Evolutionary conservation across 306 rosid genomes (phyloP), one percentile per base, ranked within the genome.

Genomic region (Cucurbita maxima): DNA sequence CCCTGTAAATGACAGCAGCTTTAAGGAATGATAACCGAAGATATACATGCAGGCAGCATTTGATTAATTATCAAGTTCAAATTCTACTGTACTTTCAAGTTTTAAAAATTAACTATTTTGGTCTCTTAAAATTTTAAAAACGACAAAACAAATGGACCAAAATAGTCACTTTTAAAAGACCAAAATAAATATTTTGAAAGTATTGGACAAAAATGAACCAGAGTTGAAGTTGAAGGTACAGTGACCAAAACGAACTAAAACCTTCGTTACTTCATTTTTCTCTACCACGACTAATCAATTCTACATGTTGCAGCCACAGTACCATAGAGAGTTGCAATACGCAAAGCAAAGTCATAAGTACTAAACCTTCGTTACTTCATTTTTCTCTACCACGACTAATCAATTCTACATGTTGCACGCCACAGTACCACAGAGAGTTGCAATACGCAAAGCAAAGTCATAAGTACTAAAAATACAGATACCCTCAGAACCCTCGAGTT

Each of bases 1-100:
- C 81, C 96, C 99, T 94, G 90, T 47, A 76, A 74, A 16, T 14
- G 12, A 61, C 14, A 7, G 10, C 69, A 50, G 22, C 63, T 80
- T 2, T 63, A 71, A 25, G 78, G 52, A 34, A 44, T 13, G 18
- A 19, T 7, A 10, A 57, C 58, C 25, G 25, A 25, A 57, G 52
- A 16, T 10, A 38, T 69, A 56, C 58, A 67, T 54, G 3, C 38
- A 22, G n/a, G 16, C 11, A 45, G 11, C 43, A 47, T 20, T 47
- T 11, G 5, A 47, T 18, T 54, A 55, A n/a, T 15, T 53, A 2
- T 16, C n/a, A 43, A 43, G 12, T 43, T 43, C 0, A 1, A 43
- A 43, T 43, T 8, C 12, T 43, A 8, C 12, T 43, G 44, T 43
- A 43, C 11, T 43, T 8, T 43, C 47, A 4, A 43, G 10, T 2